Base-by-base conservation (phyloP, 2,329 filamentous ascomycete species). In the Fusarium protoensiforme region DNA sequence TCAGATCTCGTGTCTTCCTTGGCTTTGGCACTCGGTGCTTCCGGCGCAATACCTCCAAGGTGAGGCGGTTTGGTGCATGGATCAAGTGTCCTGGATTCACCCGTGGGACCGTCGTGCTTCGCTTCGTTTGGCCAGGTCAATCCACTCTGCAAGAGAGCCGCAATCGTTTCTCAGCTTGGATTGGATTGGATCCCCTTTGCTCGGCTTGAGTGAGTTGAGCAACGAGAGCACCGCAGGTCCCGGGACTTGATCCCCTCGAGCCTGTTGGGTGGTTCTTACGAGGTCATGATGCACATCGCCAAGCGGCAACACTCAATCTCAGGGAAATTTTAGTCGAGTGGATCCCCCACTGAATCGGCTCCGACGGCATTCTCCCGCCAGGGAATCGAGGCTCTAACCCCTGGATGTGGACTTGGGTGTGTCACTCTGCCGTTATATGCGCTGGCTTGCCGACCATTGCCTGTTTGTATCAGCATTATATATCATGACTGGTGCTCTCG, bases 301-400 rank as follows among this genome's bases (percentile, higher is more conserved):
- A 80, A 80, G 79, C 76, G 78, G 79, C 78, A 77, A 77, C 68
- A 77, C 71, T 77, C 75, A 77, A 78, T 77, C 75, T 73, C 63
- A 75, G 67, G 75, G 73, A 75, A 79, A 78, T 74, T 77, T 72
- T 75, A 78, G 77, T 77, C 70, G 69, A 75, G 78, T 76, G 78
- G 78, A 75, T 69, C 75, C 67, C 74, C 75, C 68, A 77, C 76
- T 76, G 68, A 69, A 78, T 78, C 76, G 76, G 68, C 71, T 77
- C 77, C 74, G 73, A 79, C 74, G 76, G 75, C 76, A 77, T 71
- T 71, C 66, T 68, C 70, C 74, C 69, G 72, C 67, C 72, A 77
- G 72, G 72, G 68, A 76, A 71, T 77, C 75, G 76, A 78, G 73
- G 67, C 65, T 76, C 67, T 71, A 67, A 76, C 74, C 75, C 74